Percentiles rank a stretch among this genome's conserved stretches.
phyloP scores from a whole-genome alignment of 345 rosid species.

The Gossypium herbaceum region DNA sequence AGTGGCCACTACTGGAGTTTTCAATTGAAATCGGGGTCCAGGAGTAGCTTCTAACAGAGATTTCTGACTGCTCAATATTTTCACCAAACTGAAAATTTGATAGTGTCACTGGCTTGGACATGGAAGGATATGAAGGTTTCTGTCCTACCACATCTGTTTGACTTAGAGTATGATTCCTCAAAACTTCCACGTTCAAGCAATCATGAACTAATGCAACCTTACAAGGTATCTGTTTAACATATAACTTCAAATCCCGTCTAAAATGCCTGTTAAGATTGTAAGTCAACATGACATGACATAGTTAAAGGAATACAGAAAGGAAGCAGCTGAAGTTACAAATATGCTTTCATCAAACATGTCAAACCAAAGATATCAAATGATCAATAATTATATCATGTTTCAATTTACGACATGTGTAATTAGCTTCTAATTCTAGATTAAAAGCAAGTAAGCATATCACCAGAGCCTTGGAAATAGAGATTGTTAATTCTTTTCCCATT shows the following conservation, averaged over 20 bases:
- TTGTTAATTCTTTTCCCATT: not conserved
- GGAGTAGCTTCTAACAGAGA: not conserved
- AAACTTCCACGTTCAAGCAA: conserved; percentile 30
- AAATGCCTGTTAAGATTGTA: conserved; percentile 39
- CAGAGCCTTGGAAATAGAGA: not conserved
- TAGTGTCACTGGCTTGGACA: conserved; percentile 32
- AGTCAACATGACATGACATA: not conserved
- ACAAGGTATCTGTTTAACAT: conserved; percentile 44
- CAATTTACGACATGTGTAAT: not conserved
- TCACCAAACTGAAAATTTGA: conserved; percentile 7
- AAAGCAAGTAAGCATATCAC: not conserved
- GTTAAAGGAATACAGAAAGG: not conserved
- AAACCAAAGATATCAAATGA: not conserved
- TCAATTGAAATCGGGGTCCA: not conserved
- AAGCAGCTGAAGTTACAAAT: not conserved
- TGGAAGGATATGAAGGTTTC: conserved; percentile 29
- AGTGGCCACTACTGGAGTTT: not conserved
- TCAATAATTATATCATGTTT: not conserved
- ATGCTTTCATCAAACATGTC: not conserved
- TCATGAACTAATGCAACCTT: conserved; percentile 48
- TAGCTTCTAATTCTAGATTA: not conserved
- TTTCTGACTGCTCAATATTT: not conserved
- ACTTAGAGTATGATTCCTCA: conserved; percentile 19
- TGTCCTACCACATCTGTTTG: conserved; percentile 24
- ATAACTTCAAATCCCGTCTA: conserved; percentile 41